These are phyloP conservation scores for Trametes pubescens DNA, from an alignment of 1,284 basidiomycete genomes.

Conservation along the genomic window DNA sequence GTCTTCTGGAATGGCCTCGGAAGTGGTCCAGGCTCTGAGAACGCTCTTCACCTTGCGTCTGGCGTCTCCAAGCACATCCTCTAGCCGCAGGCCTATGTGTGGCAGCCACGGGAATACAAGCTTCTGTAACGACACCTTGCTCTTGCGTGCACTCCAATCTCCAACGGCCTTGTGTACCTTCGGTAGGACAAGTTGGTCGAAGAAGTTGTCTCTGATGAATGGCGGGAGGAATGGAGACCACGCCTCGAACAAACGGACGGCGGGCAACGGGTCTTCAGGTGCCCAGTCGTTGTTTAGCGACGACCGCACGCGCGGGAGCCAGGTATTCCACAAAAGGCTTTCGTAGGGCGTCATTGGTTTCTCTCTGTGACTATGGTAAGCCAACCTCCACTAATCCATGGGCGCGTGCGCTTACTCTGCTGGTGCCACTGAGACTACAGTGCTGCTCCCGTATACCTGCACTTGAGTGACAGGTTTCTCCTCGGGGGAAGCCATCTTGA, in stretches of 20 bases:
- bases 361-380: conserved; percentile 47
- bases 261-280: conserved; percentile 75
- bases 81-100: conserved; percentile 80
- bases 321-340: conserved; percentile 91
- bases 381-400: neutral
- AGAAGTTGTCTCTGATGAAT: conserved; percentile 94
- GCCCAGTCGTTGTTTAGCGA: conserved; percentile 95
- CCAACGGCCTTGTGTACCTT: conserved; percentile 88
- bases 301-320: conserved; percentile 94
- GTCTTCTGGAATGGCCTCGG: conserved; percentile 80
- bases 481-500: conserved; percentile 62
- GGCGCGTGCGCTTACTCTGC: conserved; percentile 46
- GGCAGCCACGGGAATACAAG: conserved; percentile 98
- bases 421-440: conserved; percentile 42
- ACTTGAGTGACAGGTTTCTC: conserved; percentile 55
- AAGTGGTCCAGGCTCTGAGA: conserved; percentile 81
- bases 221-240: conserved; percentile 90
- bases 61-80: conserved; percentile 85
- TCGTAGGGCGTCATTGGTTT: conserved; percentile 94
- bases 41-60: conserved; percentile 84
- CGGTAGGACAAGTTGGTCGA: conserved; percentile 95
- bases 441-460: conserved; percentile 63
- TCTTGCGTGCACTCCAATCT: conserved; percentile 78
- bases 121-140: conserved; percentile 70
- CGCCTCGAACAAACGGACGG: conserved; percentile 84